A percentile compares a stretch with the other conserved stretches of the same genome.
Evolutionary conservation across 495 filamentous ascomycete genomes (phyloP).

Genomic region (Pseudoneurospora amorphoporcata): DNA sequence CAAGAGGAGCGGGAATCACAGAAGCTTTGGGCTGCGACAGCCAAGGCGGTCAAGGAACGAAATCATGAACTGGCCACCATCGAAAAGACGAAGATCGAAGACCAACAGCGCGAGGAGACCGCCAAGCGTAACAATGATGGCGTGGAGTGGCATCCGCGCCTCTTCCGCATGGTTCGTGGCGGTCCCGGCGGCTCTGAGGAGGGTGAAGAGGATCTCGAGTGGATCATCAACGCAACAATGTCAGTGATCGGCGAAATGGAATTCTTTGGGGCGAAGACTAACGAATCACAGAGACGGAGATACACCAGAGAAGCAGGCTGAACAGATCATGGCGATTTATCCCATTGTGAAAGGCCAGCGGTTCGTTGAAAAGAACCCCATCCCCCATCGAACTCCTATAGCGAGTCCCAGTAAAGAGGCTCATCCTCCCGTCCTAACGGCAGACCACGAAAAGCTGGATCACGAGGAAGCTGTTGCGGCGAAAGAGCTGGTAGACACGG

Average conservation of each 20-base stretch:
- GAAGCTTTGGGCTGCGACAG: slow-evolving; percentile 71
- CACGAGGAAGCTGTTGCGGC: background rate
- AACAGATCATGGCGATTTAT: slow-evolving; percentile 79
- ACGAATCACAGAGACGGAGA: slow-evolving; percentile 42
- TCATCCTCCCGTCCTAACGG: slow-evolving; percentile 3
- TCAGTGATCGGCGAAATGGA: slow-evolving; percentile 33
- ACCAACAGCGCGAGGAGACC: slow-evolving; percentile 80
- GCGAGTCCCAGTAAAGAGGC: slow-evolving; percentile 16
- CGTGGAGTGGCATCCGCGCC: slow-evolving; percentile 77
- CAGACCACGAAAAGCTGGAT: background rate
- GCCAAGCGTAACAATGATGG: slow-evolving; percentile 70
- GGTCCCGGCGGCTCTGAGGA: slow-evolving; percentile 66
- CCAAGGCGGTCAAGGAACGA: slow-evolving; percentile 64
- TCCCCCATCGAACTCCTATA: slow-evolving; percentile 23
- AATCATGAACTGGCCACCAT: slow-evolving; percentile 89
- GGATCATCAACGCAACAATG: slow-evolving; percentile 87
- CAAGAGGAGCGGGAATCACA: slow-evolving; percentile 90
- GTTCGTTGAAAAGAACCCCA: slow-evolving; percentile 25
- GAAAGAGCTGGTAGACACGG: background rate
- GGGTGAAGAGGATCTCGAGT: slow-evolving; percentile 82
- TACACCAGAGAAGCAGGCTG: slow-evolving; percentile 60
- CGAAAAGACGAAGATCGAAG: slow-evolving; percentile 91
- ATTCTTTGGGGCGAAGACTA: slow-evolving; percentile 10
- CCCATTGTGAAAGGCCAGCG: slow-evolving; percentile 75
- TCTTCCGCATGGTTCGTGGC: slow-evolving; percentile 68